A percentile compares a stretch with the other conserved stretches of the same genome.
Conservation (phyloP, 1,284 basidiomycete species). For the Irpex sp. region DNA sequence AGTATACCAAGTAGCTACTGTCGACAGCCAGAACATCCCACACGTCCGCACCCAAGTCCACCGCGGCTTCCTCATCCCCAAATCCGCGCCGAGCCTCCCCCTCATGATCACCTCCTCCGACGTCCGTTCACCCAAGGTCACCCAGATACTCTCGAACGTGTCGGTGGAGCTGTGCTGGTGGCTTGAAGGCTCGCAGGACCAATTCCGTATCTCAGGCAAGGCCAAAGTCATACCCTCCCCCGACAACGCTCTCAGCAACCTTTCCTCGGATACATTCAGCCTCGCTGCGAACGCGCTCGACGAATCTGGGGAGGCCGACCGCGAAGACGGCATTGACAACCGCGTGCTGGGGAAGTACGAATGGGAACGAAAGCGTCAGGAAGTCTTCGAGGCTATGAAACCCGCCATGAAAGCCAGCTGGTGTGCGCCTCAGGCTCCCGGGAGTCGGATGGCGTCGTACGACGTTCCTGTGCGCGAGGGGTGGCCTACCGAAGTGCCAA, state of each 20-base stretch:
- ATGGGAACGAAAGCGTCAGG: slow-evolving; percentile 55
- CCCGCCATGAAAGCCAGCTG: slow-evolving; percentile 58
- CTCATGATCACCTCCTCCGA: slow-evolving; percentile 54
- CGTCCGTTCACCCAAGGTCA: slow-evolving; percentile 51
- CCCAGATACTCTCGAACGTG: slow-evolving; percentile 39
- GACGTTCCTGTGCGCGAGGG: slow-evolving; percentile 46
- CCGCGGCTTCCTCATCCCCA: slow-evolving; percentile 45
- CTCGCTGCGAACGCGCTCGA: slow-evolving; percentile 33
- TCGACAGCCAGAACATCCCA: slow-evolving; percentile 39
- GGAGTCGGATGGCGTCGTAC: slow-evolving; percentile 40
- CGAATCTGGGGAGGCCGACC: slow-evolving; percentile 20
- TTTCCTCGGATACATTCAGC: slow-evolving; percentile 10
- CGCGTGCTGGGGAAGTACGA: slow-evolving; percentile 29
- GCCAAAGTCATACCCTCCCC: slow-evolving; percentile 42
- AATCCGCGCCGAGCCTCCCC: slow-evolving; percentile 39
- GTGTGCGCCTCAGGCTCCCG: slow-evolving; percentile 51
- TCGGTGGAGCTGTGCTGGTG: slow-evolving; percentile 54
- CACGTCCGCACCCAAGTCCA: slow-evolving; percentile 58
- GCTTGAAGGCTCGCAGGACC: slow-evolving; percentile 47
- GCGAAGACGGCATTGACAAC: background rate
- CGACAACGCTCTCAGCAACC: slow-evolving; percentile 22
- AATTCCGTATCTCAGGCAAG: slow-evolving; percentile 49
- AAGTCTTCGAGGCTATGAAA: slow-evolving; percentile 49
- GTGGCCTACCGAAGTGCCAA: slow-evolving; percentile 38
- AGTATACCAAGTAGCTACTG: slow-evolving; percentile 61